Evolutionary conservation across 2,329 filamentous ascomycete genomes (phyloP).

Genomic region (Pestalotiopsis sp.): DNA sequence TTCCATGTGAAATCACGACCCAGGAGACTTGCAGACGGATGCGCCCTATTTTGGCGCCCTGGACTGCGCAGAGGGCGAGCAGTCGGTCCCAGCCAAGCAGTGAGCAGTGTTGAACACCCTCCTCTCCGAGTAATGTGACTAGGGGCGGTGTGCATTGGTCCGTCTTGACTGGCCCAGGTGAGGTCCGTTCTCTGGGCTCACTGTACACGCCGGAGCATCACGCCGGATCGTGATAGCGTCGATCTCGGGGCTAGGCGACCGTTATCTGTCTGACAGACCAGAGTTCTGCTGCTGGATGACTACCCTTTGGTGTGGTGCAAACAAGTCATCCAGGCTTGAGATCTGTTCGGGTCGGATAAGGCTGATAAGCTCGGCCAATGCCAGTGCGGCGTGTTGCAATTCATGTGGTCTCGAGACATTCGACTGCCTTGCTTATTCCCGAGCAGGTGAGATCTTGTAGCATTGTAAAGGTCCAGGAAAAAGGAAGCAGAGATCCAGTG

Average conservation of each 20-base stretch:
- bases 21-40: neutral
- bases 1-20: neutral
- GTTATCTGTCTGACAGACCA: too few relatives aligned
- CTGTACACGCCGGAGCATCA: neutral
- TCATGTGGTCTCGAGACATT: neutral
- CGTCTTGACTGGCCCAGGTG: neutral
- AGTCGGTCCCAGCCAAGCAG: neutral
- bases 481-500: too few relatives aligned
- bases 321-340: too few relatives aligned
- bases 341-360: neutral
- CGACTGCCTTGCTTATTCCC: neutral
- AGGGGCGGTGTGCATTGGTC: neutral
- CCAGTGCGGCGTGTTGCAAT: neutral
- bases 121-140: neutral
- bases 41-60: neutral
- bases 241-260: neutral
- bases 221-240: neutral
- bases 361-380: neutral
- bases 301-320: too few relatives aligned
- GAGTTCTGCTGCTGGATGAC: too few relatives aligned
- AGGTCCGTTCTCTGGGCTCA: neutral
- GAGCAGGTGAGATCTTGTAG: too few relatives aligned
- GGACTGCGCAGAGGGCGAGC: neutral
- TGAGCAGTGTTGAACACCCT: neutral
- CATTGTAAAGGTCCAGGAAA: too few relatives aligned